These are phyloP conservation scores for Lycium ferocissimum DNA, from an alignment of 257 asterid genomes.

Conservation along the genomic window DNA sequence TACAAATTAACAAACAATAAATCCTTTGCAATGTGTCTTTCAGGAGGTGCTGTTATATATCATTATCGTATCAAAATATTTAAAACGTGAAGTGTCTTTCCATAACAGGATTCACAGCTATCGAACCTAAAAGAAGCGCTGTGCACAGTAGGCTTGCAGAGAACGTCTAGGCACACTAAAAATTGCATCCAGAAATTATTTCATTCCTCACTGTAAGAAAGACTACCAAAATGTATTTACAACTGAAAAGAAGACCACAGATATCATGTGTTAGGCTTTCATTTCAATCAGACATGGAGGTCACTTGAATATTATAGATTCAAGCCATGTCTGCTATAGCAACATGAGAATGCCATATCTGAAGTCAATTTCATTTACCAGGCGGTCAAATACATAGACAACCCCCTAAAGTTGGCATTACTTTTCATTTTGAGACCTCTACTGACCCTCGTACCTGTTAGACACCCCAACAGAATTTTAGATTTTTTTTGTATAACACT, in stretches of 20 bases:
- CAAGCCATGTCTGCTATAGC: background rate
- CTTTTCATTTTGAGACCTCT: background rate
- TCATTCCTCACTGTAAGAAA: background rate
- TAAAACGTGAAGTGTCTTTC: too few relatives aligned
- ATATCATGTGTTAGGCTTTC: background rate
- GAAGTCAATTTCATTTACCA: conserved; percentile 2
- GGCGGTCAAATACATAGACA: background rate
- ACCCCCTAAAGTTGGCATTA: conserved; percentile 8
- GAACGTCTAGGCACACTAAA: background rate
- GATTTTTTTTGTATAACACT: background rate
- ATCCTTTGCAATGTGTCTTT: background rate
- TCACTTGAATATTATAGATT: background rate
- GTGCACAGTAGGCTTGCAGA: background rate
- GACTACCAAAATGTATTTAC: background rate
- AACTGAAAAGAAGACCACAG: background rate
- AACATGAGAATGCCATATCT: conserved; percentile 5
- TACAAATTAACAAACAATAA: too few relatives aligned
- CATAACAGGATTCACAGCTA: background rate
- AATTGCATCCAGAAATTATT: background rate
- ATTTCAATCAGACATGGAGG: background rate
- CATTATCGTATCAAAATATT: too few relatives aligned
- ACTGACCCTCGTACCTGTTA: background rate
- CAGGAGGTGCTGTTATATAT: too few relatives aligned
- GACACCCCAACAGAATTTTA: background rate
- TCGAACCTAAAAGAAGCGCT: background rate